Conservation (phyloP, 192 early-diverging fungal species). For the Chytriomyces sp. region DNA sequence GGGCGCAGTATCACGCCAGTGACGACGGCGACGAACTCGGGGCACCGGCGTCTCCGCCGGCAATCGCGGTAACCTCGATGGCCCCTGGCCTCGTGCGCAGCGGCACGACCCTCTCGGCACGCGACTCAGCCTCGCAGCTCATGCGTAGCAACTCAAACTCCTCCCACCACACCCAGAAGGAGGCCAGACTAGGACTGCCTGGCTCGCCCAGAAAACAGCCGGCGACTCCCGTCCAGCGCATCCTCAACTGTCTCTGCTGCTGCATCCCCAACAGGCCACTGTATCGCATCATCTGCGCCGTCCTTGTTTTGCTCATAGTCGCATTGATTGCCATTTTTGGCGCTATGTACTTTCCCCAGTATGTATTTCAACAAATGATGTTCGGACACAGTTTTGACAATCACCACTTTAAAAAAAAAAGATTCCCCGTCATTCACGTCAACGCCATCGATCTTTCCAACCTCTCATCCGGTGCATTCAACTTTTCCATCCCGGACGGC, state of each 20-base stretch:
- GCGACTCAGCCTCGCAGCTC: background rate
- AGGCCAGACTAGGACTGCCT: background rate
- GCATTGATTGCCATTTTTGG: slow-evolving; percentile 19
- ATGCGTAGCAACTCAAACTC: background rate
- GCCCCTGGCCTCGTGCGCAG: background rate
- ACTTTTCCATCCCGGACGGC: slow-evolving; percentile 18
- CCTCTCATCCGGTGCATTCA: slow-evolving; percentile 7
- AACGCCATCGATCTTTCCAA: slow-evolving; percentile 17
- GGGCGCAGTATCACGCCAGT: background rate
- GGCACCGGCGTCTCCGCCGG: background rate
- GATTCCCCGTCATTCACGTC: slow-evolving; percentile 28
- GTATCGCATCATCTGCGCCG: slow-evolving; percentile 28
- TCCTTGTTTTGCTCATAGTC: slow-evolving; percentile 8
- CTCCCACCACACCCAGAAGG: background rate
- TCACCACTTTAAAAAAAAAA: background rate
- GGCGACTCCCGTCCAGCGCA: background rate
- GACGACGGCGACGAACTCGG: background rate
- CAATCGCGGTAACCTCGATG: background rate
- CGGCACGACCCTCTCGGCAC: background rate
- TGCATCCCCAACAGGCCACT: slow-evolving; percentile 20
- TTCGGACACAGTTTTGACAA: background rate
- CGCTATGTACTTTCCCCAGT: slow-evolving; percentile 26
- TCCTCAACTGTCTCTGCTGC: slow-evolving; percentile 6
- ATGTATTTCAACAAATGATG: background rate
- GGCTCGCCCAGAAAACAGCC: background rate